A percentile compares a stretch with the other conserved stretches of the same genome.
phyloP scores from a whole-genome alignment of 495 filamentous ascomycete genomes.

The Daldinia bambusicola region DNA sequence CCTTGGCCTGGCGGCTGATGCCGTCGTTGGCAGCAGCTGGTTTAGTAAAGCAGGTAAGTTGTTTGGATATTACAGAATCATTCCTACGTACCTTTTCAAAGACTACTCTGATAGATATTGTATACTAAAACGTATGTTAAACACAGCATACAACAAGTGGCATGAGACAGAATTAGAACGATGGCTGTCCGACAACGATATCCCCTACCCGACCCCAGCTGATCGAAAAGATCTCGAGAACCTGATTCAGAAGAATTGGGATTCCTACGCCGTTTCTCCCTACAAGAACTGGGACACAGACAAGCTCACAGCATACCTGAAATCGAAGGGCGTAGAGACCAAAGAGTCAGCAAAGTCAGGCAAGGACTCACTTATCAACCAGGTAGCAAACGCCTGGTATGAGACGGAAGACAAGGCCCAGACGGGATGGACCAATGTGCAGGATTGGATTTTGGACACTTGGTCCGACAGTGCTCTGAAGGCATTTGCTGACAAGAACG shows the following conservation, averaged over 20 bases:
- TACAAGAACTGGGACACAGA: conserved; percentile 77
- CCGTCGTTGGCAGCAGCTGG: conserved; percentile 76
- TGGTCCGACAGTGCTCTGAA: conserved; percentile 81
- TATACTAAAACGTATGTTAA: background rate
- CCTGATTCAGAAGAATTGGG: conserved; percentile 90
- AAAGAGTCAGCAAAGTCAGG: conserved; percentile 69
- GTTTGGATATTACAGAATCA: conserved; percentile 57
- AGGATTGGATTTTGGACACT: conserved; percentile 94
- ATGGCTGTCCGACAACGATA: conserved; percentile 93
- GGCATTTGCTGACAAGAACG: conserved; percentile 88
- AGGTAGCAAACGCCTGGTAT: conserved; percentile 77
- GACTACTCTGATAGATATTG: no score
- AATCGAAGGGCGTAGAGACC: conserved; percentile 72
- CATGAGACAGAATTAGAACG: conserved; percentile 97
- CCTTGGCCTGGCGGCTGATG: conserved; percentile 75
- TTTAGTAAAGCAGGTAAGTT: conserved; percentile 82
- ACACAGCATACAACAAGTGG: conserved; percentile 95
- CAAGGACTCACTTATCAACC: conserved; percentile 72
- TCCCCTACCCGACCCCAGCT: conserved; percentile 85
- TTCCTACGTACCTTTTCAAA: no score
- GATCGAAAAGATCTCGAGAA: conserved; percentile 87
- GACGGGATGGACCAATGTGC: conserved; percentile 73
- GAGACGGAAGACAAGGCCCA: conserved; percentile 78
- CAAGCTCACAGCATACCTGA: conserved; percentile 72
- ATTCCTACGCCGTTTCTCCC: conserved; percentile 69